Evolutionary conservation across 2,329 filamentous ascomycete genomes (phyloP).

Genomic region (Polychaeton citri): DNA sequence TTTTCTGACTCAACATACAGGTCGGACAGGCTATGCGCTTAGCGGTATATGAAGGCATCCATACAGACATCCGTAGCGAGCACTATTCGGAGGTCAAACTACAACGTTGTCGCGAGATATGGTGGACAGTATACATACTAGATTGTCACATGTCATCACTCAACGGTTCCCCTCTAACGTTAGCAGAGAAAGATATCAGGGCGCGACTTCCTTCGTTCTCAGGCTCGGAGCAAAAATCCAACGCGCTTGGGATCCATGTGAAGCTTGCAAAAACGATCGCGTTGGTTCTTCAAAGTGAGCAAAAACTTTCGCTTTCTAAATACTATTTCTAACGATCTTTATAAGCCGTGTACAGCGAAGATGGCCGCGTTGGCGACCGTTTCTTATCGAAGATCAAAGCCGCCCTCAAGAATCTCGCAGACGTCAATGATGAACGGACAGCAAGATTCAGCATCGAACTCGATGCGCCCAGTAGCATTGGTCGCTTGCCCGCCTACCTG

Average conservation of each 20-base stretch:
- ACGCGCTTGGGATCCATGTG: slow-evolving; percentile 32
- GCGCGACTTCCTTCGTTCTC: slow-evolving; percentile 33
- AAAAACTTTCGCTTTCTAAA: too few species aligned
- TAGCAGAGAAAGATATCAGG: slow-evolving; percentile 38
- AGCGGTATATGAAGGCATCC: slow-evolving; percentile 38
- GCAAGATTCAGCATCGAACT: slow-evolving; percentile 7
- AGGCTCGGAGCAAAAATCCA: slow-evolving; percentile 25
- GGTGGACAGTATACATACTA: slow-evolving; percentile 43
- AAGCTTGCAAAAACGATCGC: slow-evolving; percentile 33
- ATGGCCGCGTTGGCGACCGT: slow-evolving; percentile 7
- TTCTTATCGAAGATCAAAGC: slow-evolving; percentile 11
- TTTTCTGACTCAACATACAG: too few species aligned
- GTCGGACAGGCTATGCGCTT: slow-evolving; percentile 41
- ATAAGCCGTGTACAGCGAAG: slow-evolving; percentile 12
- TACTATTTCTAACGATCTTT: too few species aligned
- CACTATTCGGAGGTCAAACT: slow-evolving; percentile 28
- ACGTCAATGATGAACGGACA: slow-evolving; percentile 10
- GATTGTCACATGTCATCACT: slow-evolving; percentile 42
- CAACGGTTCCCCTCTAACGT: slow-evolving; percentile 38
- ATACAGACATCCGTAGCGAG: slow-evolving; percentile 36
- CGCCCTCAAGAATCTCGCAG: slow-evolving; percentile 10
- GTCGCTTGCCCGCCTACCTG: slow-evolving; percentile 10
- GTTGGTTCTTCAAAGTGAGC: slow-evolving; percentile 33
- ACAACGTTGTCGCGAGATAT: slow-evolving; percentile 36
- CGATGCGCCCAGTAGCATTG: slow-evolving; percentile 6